Evolutionary conservation across 2,329 filamentous ascomycete genomes (phyloP), one percentile per base, ranked within the genome.

Genomic region (Clarireedia monteithiana): DNA sequence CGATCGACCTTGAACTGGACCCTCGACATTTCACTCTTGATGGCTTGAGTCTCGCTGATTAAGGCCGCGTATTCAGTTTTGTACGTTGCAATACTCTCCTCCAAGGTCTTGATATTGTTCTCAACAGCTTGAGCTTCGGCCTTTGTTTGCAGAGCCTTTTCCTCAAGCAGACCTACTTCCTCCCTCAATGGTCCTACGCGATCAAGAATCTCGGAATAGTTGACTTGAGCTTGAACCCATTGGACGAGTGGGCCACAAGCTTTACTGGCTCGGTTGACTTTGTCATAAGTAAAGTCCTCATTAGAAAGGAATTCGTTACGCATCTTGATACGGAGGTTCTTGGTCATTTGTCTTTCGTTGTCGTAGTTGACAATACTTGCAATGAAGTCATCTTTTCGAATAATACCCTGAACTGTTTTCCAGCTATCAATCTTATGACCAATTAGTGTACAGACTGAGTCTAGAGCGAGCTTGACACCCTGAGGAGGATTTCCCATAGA

Each of bases 1-100:
- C 94, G 86, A 70, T 97, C 90, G 55, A 99, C 94, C 80, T 99
- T 99, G 77, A 91, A 96, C 72, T 99, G 88, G 6, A 99, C 94
- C 59, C 90, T 86, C 59, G 85, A 84, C 94, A 99, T 97, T 74
- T 99, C 94, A 0, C 87, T 77, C 76, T 97, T 97, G 81, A 99
- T 97, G 4, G 91, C 89, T 71, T 97, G 89, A 0, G 91, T 96
- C 75, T 99, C 91, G 71, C 91, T 96, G 70, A 99, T 96, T 59
- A 99, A 82, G 6, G 89, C 86, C 47, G 91, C 92, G 67, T 99
- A 99, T 73, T 99, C 94, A 0, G 83, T 86, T 80, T 97, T 96
- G 82, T 97, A 97, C 0, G 84, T 91, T 38, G 85, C 88, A 70
- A 99, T 99, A 71, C 91, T 96, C 63, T 84, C 79, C 72, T 97